Evolutionary conservation across 495 filamentous ascomycete genomes (phyloP).

Genomic region (Trichoderma gamsii): DNA sequence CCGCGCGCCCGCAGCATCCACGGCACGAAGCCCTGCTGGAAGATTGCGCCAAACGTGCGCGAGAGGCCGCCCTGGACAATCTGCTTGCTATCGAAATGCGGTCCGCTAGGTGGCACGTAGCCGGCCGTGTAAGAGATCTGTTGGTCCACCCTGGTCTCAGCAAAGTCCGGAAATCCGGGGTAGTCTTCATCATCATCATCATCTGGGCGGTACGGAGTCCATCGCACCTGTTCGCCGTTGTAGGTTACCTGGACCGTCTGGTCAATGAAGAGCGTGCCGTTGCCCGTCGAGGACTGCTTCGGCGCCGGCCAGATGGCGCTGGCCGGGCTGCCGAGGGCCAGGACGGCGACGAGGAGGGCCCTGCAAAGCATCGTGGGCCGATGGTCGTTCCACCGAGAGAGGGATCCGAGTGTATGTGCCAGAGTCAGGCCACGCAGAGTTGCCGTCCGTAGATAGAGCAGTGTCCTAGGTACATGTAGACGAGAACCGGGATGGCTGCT

Average conservation of each 20-base stretch:
- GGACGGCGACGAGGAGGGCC: slow-evolving; percentile 4
- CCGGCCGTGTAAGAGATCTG: slow-evolving; percentile 26
- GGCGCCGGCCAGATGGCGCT: slow-evolving; percentile 58
- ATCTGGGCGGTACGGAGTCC: slow-evolving; percentile 4
- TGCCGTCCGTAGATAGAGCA: background rate
- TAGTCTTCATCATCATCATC: background rate
- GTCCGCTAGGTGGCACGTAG: slow-evolving; percentile 29
- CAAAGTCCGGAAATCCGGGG: background rate
- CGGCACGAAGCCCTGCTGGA: slow-evolving; percentile 59
- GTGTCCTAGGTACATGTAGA: background rate
- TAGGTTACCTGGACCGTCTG: slow-evolving; percentile 49
- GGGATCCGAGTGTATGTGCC: background rate
- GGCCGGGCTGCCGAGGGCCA: slow-evolving; percentile 11
- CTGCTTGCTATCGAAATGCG: slow-evolving; percentile 36
- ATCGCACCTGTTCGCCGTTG: slow-evolving; percentile 49
- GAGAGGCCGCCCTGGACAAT: slow-evolving; percentile 45
- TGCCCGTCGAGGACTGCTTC: slow-evolving; percentile 43
- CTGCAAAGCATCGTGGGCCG: slow-evolving; percentile 4
- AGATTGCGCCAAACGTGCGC: slow-evolving; percentile 45
- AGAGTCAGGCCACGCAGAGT: background rate
- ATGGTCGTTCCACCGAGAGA: background rate
- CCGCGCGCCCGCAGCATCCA: slow-evolving; percentile 67
- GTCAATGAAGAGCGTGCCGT: slow-evolving; percentile 50
- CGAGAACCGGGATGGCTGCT: background rate
- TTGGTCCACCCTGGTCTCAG: slow-evolving; percentile 13